Conservation (phyloP, 2,329 filamentous ascomycete genomes). For the Pseudopithomyces maydicus region DNA sequence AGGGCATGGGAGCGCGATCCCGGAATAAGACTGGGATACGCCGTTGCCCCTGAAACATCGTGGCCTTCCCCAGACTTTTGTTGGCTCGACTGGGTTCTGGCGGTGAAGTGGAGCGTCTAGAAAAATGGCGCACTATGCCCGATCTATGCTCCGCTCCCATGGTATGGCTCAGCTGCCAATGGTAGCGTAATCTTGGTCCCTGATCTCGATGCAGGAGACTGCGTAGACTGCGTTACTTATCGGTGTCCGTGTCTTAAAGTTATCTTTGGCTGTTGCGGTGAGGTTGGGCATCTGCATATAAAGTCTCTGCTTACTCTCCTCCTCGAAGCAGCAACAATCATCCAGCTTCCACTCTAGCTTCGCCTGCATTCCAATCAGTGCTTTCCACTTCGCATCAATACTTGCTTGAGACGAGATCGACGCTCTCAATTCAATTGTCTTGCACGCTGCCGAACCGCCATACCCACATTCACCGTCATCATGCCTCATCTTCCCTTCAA, state of each 20-base stretch:
- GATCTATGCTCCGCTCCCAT: slow-evolving; percentile 26
- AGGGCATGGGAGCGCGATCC: slow-evolving; percentile 20
- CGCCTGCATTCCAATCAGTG: slow-evolving; percentile 25
- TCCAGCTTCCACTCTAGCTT: slow-evolving; percentile 26
- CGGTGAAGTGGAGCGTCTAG: slow-evolving; percentile 34
- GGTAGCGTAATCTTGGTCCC: slow-evolving; percentile 27
- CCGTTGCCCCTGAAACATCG: slow-evolving; percentile 32
- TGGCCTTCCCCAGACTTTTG: slow-evolving; percentile 37
- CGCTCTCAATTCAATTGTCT: slow-evolving; percentile 35
- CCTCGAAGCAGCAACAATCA: slow-evolving; percentile 29
- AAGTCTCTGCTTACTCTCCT: slow-evolving; percentile 33
- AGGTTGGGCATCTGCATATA: slow-evolving; percentile 33
- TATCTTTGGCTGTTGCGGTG: slow-evolving; percentile 39
- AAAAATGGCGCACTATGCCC: slow-evolving; percentile 41
- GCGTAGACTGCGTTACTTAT: slow-evolving; percentile 19
- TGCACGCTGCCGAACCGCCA: slow-evolving; percentile 5
- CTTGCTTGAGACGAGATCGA: slow-evolving; percentile 32
- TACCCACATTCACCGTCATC: slow-evolving; percentile 23
- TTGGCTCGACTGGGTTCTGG: slow-evolving; percentile 29
- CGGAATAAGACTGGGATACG: slow-evolving; percentile 24
- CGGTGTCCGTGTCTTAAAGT: slow-evolving; percentile 30
- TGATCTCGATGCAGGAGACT: slow-evolving; percentile 38
- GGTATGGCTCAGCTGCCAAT: slow-evolving; percentile 34
- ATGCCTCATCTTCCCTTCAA: slow-evolving; percentile 46
- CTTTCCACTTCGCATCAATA: slow-evolving; percentile 19